Conservation (phyloP, 176 grass and related monocot species). For the Saccharum officinarum region DNA sequence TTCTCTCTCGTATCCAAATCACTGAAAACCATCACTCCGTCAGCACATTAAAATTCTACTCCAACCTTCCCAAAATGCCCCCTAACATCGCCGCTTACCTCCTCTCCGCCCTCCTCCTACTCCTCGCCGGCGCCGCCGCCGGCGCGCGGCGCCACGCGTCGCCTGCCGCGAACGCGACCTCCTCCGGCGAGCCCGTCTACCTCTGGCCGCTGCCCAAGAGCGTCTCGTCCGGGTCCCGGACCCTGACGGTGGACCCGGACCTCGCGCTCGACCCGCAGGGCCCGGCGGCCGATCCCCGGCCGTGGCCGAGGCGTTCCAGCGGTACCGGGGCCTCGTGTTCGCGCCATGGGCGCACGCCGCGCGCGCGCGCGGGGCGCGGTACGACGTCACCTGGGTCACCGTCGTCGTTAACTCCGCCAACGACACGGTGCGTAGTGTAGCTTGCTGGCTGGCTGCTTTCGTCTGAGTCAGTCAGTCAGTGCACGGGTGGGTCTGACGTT, state of each 20-base stretch:
- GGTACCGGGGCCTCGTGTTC: slow-evolving; percentile 67
- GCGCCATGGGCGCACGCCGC: slow-evolving; percentile 58
- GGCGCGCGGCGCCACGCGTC: slow-evolving; percentile 20
- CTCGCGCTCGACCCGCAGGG: slow-evolving; percentile 57
- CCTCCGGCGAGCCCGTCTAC: slow-evolving; percentile 42
- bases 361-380: not conserved
- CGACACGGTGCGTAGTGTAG: slow-evolving; percentile 62
- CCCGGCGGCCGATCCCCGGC: slow-evolving; percentile 30
- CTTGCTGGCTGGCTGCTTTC: not conserved
- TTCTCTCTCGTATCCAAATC: not conserved
- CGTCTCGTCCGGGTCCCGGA: slow-evolving; percentile 44
- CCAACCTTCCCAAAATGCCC: slow-evolving; percentile 41
- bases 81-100: slow-evolving; percentile 27
- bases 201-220: slow-evolving; percentile 84
- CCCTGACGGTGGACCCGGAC: slow-evolving; percentile 65
- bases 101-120: not conserved
- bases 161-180: slow-evolving; percentile 27
- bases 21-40: too few species aligned
- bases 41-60: not conserved
- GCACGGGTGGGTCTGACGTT: not conserved
- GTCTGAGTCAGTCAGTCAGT: not conserved
- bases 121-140: slow-evolving; percentile 29
- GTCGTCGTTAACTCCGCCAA: slow-evolving; percentile 71
- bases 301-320: slow-evolving; percentile 69
- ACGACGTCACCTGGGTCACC: slow-evolving; percentile 62